These are phyloP conservation scores for Gloeostereum incarnatum DNA, from an alignment of 768 basidiomycete species.

Conservation along the genomic window DNA sequence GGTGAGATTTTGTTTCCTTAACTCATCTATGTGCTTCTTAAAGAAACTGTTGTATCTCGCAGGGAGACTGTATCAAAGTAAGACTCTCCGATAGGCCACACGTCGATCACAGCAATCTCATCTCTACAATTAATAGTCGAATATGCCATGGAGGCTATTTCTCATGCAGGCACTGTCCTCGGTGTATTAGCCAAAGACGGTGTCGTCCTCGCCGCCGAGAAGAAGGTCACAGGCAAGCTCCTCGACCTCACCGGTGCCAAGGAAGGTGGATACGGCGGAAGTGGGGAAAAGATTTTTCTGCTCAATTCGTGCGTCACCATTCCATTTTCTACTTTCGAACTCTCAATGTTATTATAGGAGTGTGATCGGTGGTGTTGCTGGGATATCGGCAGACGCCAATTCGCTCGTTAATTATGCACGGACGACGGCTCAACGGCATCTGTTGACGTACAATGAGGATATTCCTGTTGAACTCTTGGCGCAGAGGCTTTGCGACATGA, in stretches of 20 bases:
- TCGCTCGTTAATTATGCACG: constrained; percentile 94
- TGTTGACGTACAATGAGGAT: constrained; percentile 90
- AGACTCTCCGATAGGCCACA: constrained; percentile 18
- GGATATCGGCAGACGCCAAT: constrained; percentile 94
- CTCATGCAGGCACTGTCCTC: constrained; percentile 90
- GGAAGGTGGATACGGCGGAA: constrained; percentile 87
- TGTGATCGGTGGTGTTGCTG: constrained; percentile 91
- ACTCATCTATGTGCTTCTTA: constrained; percentile 4
- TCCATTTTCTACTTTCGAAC: background rate
- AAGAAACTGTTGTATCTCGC: constrained; percentile 9
- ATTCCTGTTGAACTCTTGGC: constrained; percentile 96
- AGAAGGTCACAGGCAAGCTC: constrained; percentile 97
- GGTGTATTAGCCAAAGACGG: constrained; percentile 88
- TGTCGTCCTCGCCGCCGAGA: constrained; percentile 89
- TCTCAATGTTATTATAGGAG: constrained; percentile 45
- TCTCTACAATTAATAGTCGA: constrained; percentile 54
- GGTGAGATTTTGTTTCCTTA: constrained; percentile 34
- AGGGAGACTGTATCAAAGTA: constrained; percentile 97
- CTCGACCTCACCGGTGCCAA: constrained; percentile 83
- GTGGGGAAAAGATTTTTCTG: constrained; percentile 96
- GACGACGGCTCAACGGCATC: constrained; percentile 80
- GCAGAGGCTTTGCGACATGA: constrained; percentile 91
- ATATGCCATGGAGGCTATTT: constrained; percentile 99
- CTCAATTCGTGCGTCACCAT: constrained; percentile 70
- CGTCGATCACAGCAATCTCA: constrained; percentile 1